Evolutionary conservation across 768 basidiomycete species (phyloP).

Genomic region (Leucosporidium yakuticum): DNA sequence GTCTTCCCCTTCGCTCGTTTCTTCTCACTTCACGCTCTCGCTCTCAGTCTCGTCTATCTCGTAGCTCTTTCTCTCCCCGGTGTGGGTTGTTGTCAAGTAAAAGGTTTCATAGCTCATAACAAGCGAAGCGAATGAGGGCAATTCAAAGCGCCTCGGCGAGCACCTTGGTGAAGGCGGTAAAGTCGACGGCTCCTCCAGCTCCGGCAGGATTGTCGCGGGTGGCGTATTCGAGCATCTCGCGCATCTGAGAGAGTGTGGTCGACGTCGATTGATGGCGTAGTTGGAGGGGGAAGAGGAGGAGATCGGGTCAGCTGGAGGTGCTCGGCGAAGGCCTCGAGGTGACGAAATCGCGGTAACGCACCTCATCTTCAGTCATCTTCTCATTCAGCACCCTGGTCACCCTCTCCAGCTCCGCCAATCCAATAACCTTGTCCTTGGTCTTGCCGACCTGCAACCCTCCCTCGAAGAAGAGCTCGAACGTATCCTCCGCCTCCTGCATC

Average conservation of each 20-base stretch:
- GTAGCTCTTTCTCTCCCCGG: conserved; percentile 20
- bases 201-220: background rate
- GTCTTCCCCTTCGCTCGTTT: too few relatives aligned
- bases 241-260: background rate
- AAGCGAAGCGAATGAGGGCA: background rate
- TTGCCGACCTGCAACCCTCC: background rate
- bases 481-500: background rate
- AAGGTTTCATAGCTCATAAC: background rate
- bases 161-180: background rate
- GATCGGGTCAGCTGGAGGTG: too few relatives aligned
- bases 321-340: background rate
- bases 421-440: conserved; percentile 15
- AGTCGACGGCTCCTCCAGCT: background rate
- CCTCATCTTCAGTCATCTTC: conserved; percentile 34
- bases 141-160: conserved; percentile 1
- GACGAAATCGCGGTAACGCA: conserved; percentile 10
- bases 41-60: conserved; percentile 24
- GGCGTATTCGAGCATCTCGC: conserved; percentile 7
- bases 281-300: too few relatives aligned
- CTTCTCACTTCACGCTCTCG: background rate
- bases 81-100: conserved; percentile 18
- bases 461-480: conserved; percentile 8
- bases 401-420: conserved; percentile 31
- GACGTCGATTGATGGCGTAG: too few relatives aligned
- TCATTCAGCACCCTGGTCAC: conserved; percentile 33